A percentile compares a stretch with the other conserved stretches of the same genome.
Evolutionary conservation across 1,284 basidiomycete genomes (phyloP).

Genomic region (Ustilago cynodontis): DNA sequence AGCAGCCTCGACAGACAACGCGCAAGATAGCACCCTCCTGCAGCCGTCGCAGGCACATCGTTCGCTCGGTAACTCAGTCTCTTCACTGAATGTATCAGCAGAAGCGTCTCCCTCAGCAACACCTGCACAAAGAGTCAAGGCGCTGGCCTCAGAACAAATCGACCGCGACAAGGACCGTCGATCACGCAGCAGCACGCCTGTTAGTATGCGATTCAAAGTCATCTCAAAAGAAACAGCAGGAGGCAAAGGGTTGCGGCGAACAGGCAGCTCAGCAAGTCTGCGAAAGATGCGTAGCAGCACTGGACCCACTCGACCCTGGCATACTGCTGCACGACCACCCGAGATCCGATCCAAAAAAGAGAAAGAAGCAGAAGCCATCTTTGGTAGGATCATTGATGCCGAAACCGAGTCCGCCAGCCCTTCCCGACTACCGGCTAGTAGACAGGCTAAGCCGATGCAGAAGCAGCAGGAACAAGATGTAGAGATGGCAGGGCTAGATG

Average conservation of each 20-base stretch:
- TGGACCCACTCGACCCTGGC: conserved; percentile 32
- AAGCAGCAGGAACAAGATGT: conserved; percentile 20
- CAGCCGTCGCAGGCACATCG: conserved; percentile 15
- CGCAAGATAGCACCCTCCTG: neutral
- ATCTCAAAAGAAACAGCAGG: conserved; percentile 30
- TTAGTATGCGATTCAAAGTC: conserved; percentile 45
- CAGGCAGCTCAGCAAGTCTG: conserved; percentile 44
- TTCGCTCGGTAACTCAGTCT: conserved; percentile 26
- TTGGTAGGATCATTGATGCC: conserved; percentile 53
- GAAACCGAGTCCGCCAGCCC: conserved; percentile 28
- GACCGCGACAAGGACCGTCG: conserved; percentile 40
- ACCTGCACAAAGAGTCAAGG: conserved; percentile 36
- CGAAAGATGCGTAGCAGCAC: conserved; percentile 40
- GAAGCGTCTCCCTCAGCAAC: conserved; percentile 20
- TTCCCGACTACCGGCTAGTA: neutral
- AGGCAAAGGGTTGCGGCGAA: conserved; percentile 26
- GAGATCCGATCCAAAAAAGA: conserved; percentile 50
- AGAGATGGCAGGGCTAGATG: conserved; percentile 52
- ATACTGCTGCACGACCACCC: conserved; percentile 29
- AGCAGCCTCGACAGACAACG: neutral
- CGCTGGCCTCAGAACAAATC: conserved; percentile 47
- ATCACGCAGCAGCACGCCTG: conserved; percentile 37
- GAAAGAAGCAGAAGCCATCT: conserved; percentile 50
- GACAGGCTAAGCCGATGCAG: conserved; percentile 1
- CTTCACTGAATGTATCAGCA: conserved; percentile 26